Percentiles rank a stretch among this genome's conserved stretches.
phyloP scores from a whole-genome alignment of 495 filamentous ascomycete species.

The Durotheca rogersii region DNA sequence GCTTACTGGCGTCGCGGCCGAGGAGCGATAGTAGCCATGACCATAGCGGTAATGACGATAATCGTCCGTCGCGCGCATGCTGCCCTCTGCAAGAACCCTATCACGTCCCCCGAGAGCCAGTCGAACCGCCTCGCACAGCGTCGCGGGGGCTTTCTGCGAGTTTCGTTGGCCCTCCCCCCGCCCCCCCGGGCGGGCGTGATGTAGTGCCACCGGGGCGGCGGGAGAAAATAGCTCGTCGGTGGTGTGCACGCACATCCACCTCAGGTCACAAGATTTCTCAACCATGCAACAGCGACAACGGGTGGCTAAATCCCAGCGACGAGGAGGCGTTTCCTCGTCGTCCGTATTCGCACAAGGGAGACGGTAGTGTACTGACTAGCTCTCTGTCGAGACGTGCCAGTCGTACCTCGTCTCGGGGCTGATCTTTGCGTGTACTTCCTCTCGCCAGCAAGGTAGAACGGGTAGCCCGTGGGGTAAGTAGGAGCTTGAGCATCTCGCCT shows the following conservation, averaged over 20 bases:
- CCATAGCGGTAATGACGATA: neutral
- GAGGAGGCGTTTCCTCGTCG: too few species aligned
- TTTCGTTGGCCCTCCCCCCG: too few species aligned
- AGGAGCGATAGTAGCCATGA: neutral
- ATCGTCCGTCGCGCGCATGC: neutral
- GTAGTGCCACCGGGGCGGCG: neutral
- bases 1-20: neutral
- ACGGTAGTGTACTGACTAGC: too few species aligned
- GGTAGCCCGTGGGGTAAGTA: neutral
- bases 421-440: neutral
- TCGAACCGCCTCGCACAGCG: too few species aligned
- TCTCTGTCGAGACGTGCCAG: too few species aligned
- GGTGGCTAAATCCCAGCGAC: conserved; percentile 1
- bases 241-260: neutral
- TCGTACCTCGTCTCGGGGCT: too few species aligned
- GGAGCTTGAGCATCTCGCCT: neutral
- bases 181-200: conserved; percentile 1
- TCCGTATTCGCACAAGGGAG: too few species aligned
- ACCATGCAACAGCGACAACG: neutral
- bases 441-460: neutral
- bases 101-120: too few species aligned
- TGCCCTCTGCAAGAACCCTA: too few species aligned
- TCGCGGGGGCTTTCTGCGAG: too few species aligned
- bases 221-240: neutral
- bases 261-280: conserved; percentile 4